Base-by-base conservation (phyloP, 1,139 yeast species). In the Kodamaea plutei region DNA sequence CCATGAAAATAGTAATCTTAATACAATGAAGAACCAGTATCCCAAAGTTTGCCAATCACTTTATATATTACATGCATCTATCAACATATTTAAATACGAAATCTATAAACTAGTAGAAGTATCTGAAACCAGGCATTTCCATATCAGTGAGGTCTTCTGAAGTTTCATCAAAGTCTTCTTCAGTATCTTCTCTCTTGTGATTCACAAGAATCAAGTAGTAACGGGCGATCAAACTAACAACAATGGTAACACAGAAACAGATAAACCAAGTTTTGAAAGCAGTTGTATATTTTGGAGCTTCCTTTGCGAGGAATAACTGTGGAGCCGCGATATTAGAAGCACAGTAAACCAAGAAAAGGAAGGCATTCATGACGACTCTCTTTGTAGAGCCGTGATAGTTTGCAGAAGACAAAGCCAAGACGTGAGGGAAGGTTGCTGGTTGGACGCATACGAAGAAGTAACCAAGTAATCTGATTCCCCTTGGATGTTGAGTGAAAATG, bases 241-340 rank as follows among this genome's bases (percentile, higher is more conserved):
- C 24, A 13, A 36, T 29, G 3, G 42, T 37, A 6, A 38, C 23
- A 11, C 35, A 36, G 26, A 38, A 34, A 27, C 25, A 23, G 4
- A 31, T 30, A 18, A 31, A 13, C 34, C 40, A 36, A 10, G 36
- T 25, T 12, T 28, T 34, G 26, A 34, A 38, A 2, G 40, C 42
- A 14, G 40, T 36, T n/a, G 19, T 29, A 22, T 34, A 39, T 15
- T 8, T 24, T 12, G 44, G 44, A 4, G 35, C 37, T 25, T 40
- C 39, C 13, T 16, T 16, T 6, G 23, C 22, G 10, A 19, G 31
- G 26, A 39, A 40, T 12, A 35, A 31, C 20, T 40, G 42, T 17
- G 44, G 42, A 8, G 42, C 44, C 7, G 35, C 37, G 7, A 39
- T 29, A 29, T 40, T 40, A n/a, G 36, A 27, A n/a, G 28, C 41